Conservation (phyloP, 2,329 filamentous ascomycete species). For the Metarhizium guizhouense region DNA sequence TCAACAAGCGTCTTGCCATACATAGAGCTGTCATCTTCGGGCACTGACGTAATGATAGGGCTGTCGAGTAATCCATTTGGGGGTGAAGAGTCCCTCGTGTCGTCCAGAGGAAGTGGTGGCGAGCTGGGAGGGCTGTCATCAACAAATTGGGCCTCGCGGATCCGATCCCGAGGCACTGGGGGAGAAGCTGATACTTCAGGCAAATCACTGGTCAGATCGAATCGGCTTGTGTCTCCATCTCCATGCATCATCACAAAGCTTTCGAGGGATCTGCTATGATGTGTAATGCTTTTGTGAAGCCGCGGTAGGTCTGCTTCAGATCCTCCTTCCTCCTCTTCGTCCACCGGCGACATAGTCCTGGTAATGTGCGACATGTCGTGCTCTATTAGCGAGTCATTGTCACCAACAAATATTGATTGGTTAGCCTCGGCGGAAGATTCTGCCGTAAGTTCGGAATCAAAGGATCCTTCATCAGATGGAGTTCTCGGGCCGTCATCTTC, state of each 20-base stretch:
- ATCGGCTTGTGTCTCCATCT: constrained; percentile 27
- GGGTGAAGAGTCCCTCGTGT: constrained; percentile 9
- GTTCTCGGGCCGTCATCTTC: background rate
- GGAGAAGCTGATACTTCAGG: constrained; percentile 37
- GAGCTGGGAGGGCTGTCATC: constrained; percentile 40
- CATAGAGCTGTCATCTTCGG: constrained; percentile 28
- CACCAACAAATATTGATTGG: background rate
- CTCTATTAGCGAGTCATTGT: background rate
- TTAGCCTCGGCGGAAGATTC: constrained; percentile 3
- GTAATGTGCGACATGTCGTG: constrained; percentile 9
- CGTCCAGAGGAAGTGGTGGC: constrained; percentile 24
- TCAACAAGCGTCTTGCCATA: constrained; percentile 32
- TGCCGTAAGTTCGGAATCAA: background rate
- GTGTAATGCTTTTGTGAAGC: constrained; percentile 20
- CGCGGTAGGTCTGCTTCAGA: constrained; percentile 26
- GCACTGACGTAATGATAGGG: constrained; percentile 33
- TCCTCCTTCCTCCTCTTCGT: constrained; percentile 16
- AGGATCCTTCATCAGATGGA: background rate
- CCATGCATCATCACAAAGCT: constrained; percentile 31
- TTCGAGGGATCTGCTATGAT: constrained; percentile 23
- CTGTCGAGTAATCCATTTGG: constrained; percentile 35
- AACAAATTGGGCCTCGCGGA: constrained; percentile 25
- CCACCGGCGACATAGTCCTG: constrained; percentile 11
- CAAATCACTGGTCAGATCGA: constrained; percentile 32
- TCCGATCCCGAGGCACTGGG: constrained; percentile 16